phyloP scores from a whole-genome alignment of 345 rosid species.

The Pistacia vera region DNA sequence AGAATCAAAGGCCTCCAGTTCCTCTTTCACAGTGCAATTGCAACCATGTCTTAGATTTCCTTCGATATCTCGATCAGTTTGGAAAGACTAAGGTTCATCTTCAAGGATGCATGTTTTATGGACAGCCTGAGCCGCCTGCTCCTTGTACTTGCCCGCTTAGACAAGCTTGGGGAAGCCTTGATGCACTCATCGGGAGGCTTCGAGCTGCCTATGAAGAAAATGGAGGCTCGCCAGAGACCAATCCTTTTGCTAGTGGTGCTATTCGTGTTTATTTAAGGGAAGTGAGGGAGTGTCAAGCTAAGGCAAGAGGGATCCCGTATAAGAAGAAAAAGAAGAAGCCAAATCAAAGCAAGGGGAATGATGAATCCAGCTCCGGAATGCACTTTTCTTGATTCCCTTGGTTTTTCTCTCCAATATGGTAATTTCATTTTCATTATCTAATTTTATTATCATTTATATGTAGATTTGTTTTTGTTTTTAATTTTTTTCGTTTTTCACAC shows the following conservation, averaged over 20 bases:
- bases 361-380: conserved; percentile 47
- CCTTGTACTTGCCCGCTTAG: conserved; percentile 85
- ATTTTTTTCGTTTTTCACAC: not conserved
- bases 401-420: conserved; percentile 17
- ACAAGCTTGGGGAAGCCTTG: conserved; percentile 96
- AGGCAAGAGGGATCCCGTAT: conserved; percentile 84
- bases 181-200: conserved; percentile 87
- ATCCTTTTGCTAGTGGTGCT: conserved; percentile 78
- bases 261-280: conserved; percentile 76
- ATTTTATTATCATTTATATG: not conserved
- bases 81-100: conserved; percentile 86
- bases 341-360: conserved; percentile 30
- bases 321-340: conserved; percentile 83
- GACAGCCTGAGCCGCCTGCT: conserved; percentile 91
- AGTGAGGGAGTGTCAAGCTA: conserved; percentile 81
- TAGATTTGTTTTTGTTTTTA: not conserved
- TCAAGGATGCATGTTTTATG: conserved; percentile 77
- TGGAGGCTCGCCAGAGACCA: conserved; percentile 76
- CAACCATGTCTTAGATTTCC: conserved; percentile 71
- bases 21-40: conserved; percentile 62
- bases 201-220: conserved; percentile 90
- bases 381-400: conserved; percentile 40
- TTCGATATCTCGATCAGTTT: conserved; percentile 75
- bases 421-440: conserved; percentile 9
- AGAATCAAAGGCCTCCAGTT: conserved; percentile 71